Evolutionary conservation across 2,329 filamentous ascomycete genomes (phyloP), one percentile per base, ranked within the genome.

Genomic region (Neopestalotiopsis sp.): DNA sequence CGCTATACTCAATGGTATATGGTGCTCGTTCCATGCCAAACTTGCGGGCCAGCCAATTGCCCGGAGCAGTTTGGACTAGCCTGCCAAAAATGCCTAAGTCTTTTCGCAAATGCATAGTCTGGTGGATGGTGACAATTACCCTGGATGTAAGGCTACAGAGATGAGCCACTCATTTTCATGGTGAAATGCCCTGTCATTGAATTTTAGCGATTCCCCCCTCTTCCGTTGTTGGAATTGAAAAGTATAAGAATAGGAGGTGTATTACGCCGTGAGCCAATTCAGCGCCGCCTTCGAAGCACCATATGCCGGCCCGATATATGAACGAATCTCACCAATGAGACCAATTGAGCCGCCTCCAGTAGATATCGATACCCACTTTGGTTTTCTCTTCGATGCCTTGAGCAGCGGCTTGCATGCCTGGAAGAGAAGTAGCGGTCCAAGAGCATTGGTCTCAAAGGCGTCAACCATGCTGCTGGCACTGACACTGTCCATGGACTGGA

Each of bases 401-500:
- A 82, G 72, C 12, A 82, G 68, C 1, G 74, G 73, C 1, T 73
- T 70, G 45, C 75, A 77, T 3, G 79, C 78, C 61, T 81, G 77
- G 65, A 73, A 81, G 40, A 77, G 74, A 45, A 67, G 74, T 12
- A 77, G 70, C 57, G 72, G 75, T 10, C 78, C 78, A 57, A 77
- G 67, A 1, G 77, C 74, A 66, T 81, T 81, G 14, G 73, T 69
- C 30, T 75, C 72, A 42, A 76, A 73, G 24, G 72, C 69, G 14
- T 68, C 68, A 13, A 70, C 62, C 65, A 80, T 69, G 32, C 78
- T 76, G 17, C 74, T 70, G 17, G 72, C 45, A 34, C 73, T 76
- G 58, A 78, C 73, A 9, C 77, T 75, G 30, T 80, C 81, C 4
- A 75, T 71, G 3, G 74, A 75, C 58, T 67, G 73, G 10, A 69